Evolutionary conservation across 495 filamentous ascomycete genomes (phyloP).

Genomic region (Penicillium turbatum): DNA sequence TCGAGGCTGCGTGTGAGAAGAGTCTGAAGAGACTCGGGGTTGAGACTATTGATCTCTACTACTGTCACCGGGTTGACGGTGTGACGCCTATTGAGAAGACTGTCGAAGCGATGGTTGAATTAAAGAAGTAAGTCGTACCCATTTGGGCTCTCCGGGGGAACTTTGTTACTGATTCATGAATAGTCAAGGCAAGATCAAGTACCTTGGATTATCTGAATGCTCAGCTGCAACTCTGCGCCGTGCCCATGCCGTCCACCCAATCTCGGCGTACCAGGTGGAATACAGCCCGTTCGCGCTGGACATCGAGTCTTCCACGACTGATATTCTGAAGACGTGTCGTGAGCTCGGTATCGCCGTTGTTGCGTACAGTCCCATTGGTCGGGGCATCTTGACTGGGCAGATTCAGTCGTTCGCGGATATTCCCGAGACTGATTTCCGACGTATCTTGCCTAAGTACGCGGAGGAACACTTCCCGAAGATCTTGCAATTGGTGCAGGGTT

Average conservation of each 20-base stretch:
- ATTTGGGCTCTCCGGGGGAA: no score
- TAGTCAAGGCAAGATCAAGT: conserved; percentile 53
- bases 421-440: conserved; percentile 37
- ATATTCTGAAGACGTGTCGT: conserved; percentile 50
- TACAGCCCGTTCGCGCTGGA: conserved; percentile 58
- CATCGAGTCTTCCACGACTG: conserved; percentile 47
- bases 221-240: conserved; percentile 54
- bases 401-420: conserved; percentile 45
- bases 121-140: conserved; percentile 37
- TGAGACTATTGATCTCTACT: conserved; percentile 58
- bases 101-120: conserved; percentile 55
- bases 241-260: conserved; percentile 56
- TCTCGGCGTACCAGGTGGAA: conserved; percentile 60
- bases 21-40: conserved; percentile 50
- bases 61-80: conserved; percentile 40
- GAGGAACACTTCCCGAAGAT: conserved; percentile 49
- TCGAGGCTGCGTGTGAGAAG: conserved; percentile 45
- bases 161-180: not conserved
- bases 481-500: conserved; percentile 35
- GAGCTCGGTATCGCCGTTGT: conserved; percentile 60
- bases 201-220: conserved; percentile 54
- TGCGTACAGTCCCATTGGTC: conserved; percentile 59
- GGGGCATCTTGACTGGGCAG: conserved; percentile 52
- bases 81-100: conserved; percentile 53
- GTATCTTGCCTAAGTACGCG: conserved; percentile 41